These are phyloP conservation scores for Phytopythium cucurbitacearum DNA, from an alignment of 352 stramenopile species.

Conservation along the genomic window DNA sequence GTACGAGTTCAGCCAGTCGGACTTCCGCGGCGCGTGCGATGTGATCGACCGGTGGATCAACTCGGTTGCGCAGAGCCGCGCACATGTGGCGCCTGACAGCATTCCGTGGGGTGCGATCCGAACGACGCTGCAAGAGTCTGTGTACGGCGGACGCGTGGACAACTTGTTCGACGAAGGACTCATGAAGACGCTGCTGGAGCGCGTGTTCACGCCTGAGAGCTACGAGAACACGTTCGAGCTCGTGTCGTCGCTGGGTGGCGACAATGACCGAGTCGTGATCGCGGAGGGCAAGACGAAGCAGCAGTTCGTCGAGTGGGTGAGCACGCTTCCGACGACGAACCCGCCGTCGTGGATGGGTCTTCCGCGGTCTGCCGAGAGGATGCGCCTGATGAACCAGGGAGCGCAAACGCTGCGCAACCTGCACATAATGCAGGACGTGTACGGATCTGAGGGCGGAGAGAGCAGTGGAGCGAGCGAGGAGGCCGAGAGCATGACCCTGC, in stretches of 20 bases:
- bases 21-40: conserved; percentile 96
- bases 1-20: conserved; percentile 99
- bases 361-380: conserved; percentile 88
- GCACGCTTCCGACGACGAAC: conserved; percentile 85
- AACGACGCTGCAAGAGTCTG: conserved; percentile 93
- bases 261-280: conserved; percentile 29
- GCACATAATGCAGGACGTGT: conserved; percentile 79
- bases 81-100: conserved; percentile 92
- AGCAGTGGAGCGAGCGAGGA: conserved; percentile 46
- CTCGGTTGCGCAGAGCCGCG: conserved; percentile 70
- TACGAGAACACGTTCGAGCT: conserved; percentile 90
- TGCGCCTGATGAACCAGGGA: conserved; percentile 83
- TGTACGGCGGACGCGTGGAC: conserved; percentile 98
- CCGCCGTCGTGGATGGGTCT: conserved; percentile 92
- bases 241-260: conserved; percentile 35
- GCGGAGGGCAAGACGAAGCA: conserved; percentile 86
- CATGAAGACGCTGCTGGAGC: conserved; percentile 92
- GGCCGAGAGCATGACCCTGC: conserved; percentile 13
- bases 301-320: conserved; percentile 90
- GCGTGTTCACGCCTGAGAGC: conserved; percentile 91
- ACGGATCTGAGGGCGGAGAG: conserved; percentile 36
- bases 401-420: conserved; percentile 75
- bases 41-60: conserved; percentile 98
- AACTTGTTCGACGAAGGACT: conserved; percentile 95
- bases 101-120: conserved; percentile 98